Percentiles rank a stretch among this genome's conserved stretches.
Conservation (phyloP, 345 rosid genomes). For the Pelargonium nanum region DNA sequence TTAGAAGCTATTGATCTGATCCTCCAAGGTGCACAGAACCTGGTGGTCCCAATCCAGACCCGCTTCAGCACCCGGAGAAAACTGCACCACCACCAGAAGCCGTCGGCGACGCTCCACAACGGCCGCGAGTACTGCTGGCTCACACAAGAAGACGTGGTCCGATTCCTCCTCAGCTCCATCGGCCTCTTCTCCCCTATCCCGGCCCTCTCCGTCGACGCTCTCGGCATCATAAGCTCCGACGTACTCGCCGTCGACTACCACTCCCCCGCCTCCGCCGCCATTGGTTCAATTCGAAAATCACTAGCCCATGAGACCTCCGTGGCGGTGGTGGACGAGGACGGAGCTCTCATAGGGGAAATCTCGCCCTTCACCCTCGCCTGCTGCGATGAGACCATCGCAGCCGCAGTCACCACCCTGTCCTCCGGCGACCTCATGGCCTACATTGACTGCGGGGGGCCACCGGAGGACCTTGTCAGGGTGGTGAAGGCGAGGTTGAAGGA, state of each 20-base stretch:
- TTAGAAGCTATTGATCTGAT: slow-evolving; percentile 71
- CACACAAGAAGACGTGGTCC: slow-evolving; percentile 75
- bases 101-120: slow-evolving; percentile 21
- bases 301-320: slow-evolving; percentile 54
- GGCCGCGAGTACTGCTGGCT: slow-evolving; percentile 84
- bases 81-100: slow-evolving; percentile 28
- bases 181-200: slow-evolving; percentile 66
- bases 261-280: slow-evolving; percentile 51
- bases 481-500: slow-evolving; percentile 44
- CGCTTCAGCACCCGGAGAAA: slow-evolving; percentile 31
- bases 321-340: slow-evolving; percentile 53
- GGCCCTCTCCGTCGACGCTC: slow-evolving; percentile 50
- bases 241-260: slow-evolving; percentile 43
- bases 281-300: slow-evolving; percentile 37
- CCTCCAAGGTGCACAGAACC: slow-evolving; percentile 71
- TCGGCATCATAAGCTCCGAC: slow-evolving; percentile 46
- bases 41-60: slow-evolving; percentile 65
- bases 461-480: slow-evolving; percentile 51
- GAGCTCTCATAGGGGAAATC: slow-evolving; percentile 57
- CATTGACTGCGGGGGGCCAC: slow-evolving; percentile 74
- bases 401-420: slow-evolving; percentile 61
- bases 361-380: slow-evolving; percentile 58
- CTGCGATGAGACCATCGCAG: slow-evolving; percentile 58
- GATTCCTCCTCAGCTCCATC: slow-evolving; percentile 63
- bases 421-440: slow-evolving; percentile 78